phyloP scores from a whole-genome alignment of 2,329 filamentous ascomycete genomes.

The Aureobasidium melanogenum region DNA sequence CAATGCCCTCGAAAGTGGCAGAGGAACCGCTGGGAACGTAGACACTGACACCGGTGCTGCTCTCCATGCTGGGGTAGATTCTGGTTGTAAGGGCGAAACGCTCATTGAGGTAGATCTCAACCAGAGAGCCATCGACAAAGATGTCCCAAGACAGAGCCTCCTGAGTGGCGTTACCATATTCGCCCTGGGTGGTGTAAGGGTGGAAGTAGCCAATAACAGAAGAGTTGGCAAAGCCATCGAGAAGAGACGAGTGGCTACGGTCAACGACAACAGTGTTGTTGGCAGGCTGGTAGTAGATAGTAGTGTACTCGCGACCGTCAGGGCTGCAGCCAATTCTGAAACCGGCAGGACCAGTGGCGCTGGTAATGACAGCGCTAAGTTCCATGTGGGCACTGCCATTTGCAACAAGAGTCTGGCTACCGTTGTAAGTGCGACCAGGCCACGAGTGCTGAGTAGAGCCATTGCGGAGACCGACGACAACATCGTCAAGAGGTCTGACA shows the following conservation, averaged over 20 bases:
- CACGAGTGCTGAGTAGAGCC: constrained; percentile 21
- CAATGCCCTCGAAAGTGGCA: constrained; percentile 28
- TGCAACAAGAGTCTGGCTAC: constrained; percentile 20
- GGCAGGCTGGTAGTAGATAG: constrained; percentile 36
- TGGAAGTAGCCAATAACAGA: constrained; percentile 39
- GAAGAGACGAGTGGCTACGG: constrained; percentile 33
- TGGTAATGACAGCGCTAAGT: constrained; percentile 31
- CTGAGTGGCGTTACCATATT: constrained; percentile 16
- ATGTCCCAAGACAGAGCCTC: constrained; percentile 37
- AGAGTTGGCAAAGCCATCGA: constrained; percentile 34
- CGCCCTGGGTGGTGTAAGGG: constrained; percentile 30
- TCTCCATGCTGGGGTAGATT: constrained; percentile 37
- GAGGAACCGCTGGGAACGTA: constrained; percentile 30
- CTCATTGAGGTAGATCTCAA: constrained; percentile 40
- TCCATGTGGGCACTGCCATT: constrained; percentile 32
- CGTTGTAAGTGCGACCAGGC: constrained; percentile 18
- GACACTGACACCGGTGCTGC: constrained; percentile 35
- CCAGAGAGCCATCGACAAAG: constrained; percentile 39
- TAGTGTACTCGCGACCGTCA: constrained; percentile 35
- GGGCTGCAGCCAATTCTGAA: constrained; percentile 36
- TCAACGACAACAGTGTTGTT: constrained; percentile 40
- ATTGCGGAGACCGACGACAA: constrained; percentile 33
- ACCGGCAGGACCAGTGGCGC: constrained; percentile 32
- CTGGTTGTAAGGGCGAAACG: constrained; percentile 33
- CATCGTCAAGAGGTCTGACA: constrained; percentile 35